These are phyloP conservation scores for Digitaria exilis DNA, from an alignment of 202 grass and related monocot species.

Conservation along the genomic window DNA sequence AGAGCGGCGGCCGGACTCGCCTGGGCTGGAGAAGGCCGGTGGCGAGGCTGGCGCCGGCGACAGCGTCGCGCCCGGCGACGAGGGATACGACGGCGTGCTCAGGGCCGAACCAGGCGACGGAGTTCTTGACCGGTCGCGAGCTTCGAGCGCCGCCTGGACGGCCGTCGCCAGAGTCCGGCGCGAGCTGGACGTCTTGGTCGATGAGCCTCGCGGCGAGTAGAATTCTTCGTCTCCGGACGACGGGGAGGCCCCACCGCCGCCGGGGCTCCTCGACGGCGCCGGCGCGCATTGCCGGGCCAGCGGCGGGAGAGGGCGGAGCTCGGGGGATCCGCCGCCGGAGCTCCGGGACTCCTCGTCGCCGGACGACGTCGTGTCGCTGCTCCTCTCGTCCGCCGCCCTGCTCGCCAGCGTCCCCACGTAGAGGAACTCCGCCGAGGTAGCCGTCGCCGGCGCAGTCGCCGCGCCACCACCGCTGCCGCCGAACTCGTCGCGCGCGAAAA, in stretches of 20 bases:
- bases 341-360: slow-evolving; percentile 50
- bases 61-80: slow-evolving; percentile 61
- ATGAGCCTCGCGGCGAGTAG: slow-evolving; percentile 73
- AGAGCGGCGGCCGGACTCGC: slow-evolving; percentile 71
- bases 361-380: slow-evolving; percentile 59
- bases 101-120: slow-evolving; percentile 65
- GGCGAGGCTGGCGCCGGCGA: slow-evolving; percentile 71
- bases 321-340: slow-evolving; percentile 72
- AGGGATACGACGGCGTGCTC: slow-evolving; percentile 84
- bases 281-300: slow-evolving; percentile 64
- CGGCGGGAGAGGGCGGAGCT: slow-evolving; percentile 87
- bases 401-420: slow-evolving; percentile 36
- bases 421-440: slow-evolving; percentile 31
- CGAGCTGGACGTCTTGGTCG: slow-evolving; percentile 54
- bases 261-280: slow-evolving; percentile 31
- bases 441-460: background rate
- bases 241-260: slow-evolving; percentile 37
- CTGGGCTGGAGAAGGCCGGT: slow-evolving; percentile 67
- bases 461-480: slow-evolving; percentile 51
- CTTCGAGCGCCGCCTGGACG: slow-evolving; percentile 49
- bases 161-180: slow-evolving; percentile 51
- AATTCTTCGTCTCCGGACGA: slow-evolving; percentile 78
- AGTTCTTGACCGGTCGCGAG: slow-evolving; percentile 49
- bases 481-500: slow-evolving; percentile 70
- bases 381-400: slow-evolving; percentile 47